A percentile compares a stretch with the other conserved stretches of the same genome.
Conservation (phyloP, 2,329 filamentous ascomycete species). For the Exophiala sideris region DNA sequence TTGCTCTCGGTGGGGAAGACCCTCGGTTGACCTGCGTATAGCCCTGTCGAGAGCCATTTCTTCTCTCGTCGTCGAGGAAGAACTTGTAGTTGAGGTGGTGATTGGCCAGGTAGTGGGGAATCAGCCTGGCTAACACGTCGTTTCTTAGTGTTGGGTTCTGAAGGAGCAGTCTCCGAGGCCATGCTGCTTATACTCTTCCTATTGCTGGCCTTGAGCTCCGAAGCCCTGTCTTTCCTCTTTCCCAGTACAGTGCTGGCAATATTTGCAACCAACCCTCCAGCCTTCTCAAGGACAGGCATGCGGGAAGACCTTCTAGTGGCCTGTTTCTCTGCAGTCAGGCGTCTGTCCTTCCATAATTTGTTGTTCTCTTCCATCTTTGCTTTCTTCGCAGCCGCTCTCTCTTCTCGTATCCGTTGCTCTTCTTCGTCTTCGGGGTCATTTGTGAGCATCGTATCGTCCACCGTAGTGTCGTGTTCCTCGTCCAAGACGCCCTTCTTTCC, state of each 20-base stretch:
- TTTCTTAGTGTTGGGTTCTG: conserved; percentile 39
- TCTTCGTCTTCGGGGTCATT: conserved; percentile 26
- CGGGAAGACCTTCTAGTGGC: conserved; percentile 43
- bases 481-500: conserved; percentile 7
- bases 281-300: conserved; percentile 41
- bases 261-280: conserved; percentile 43
- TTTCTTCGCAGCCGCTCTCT: conserved; percentile 30
- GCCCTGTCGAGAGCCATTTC: conserved; percentile 74
- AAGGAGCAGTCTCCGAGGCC: conserved; percentile 15
- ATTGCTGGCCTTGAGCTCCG: conserved; percentile 58
- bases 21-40: conserved; percentile 78
- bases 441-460: neutral
- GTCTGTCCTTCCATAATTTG: conserved; percentile 23
- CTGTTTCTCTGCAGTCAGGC: conserved; percentile 30
- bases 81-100: conserved; percentile 1
- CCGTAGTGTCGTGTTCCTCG: conserved; percentile 15
- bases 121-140: conserved; percentile 37
- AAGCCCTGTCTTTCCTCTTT: conserved; percentile 56
- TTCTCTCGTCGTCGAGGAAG: conserved; percentile 56
- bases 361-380: conserved; percentile 28
- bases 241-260: conserved; percentile 51
- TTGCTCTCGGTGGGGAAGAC: conserved; percentile 48
- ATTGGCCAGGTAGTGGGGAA: conserved; percentile 3
- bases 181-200: conserved; percentile 39
- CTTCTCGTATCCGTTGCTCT: conserved; percentile 33